Base-by-base conservation (phyloP, 2,329 filamentous ascomycete genomes). In the Lachnum nothofagi region DNA sequence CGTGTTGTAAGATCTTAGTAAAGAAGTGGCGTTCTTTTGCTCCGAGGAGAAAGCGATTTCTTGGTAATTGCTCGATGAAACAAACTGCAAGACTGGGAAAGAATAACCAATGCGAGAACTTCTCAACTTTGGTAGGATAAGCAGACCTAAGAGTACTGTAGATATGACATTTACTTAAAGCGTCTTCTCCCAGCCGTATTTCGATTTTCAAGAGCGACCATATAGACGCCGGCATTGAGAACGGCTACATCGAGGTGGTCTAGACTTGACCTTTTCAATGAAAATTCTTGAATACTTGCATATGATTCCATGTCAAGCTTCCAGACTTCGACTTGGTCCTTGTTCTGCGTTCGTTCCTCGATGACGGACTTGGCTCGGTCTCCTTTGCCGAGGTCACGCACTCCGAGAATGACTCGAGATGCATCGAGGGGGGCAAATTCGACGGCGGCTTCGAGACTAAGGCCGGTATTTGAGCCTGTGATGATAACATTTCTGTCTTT, bases 191-290 rank as follows among this genome's bases (percentile, higher is more conserved):
- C n/a, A n/a, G n/a, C n/a, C n/a, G n/a, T n/a, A n/a, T n/a, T n/a
- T n/a, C n/a, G n/a, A n/a, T n/a, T n/a, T n/a, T n/a, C n/a, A n/a
- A n/a, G n/a, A n/a, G n/a, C n/a, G n/a, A n/a, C n/a, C n/a, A n/a
- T n/a, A n/a, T n/a, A n/a, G n/a, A 60, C 41, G 12, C 54, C 54
- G 9, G 60, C 56, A 39, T 60, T 78, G 43, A 67, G 64, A 20
- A 75, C 56, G 29, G 72, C 63, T 22, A 69, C 66, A 55, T 78
- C 73, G 2, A 78, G 50, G 5, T 70, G 67, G 1, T 43, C 33
- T 1, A 58, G 48, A 20, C 35, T 20, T 16, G 20, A 33, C 8
- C 42, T 38, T 23, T 46, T 46, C 17, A 29, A 39, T 2, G 42
- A 33, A 40, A 60, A 61, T 4, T 17, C 38, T 20, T 55, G 50